These are phyloP conservation scores for Boletus insuetus DNA, from an alignment of 768 basidiomycete species.

Conservation along the genomic window DNA sequence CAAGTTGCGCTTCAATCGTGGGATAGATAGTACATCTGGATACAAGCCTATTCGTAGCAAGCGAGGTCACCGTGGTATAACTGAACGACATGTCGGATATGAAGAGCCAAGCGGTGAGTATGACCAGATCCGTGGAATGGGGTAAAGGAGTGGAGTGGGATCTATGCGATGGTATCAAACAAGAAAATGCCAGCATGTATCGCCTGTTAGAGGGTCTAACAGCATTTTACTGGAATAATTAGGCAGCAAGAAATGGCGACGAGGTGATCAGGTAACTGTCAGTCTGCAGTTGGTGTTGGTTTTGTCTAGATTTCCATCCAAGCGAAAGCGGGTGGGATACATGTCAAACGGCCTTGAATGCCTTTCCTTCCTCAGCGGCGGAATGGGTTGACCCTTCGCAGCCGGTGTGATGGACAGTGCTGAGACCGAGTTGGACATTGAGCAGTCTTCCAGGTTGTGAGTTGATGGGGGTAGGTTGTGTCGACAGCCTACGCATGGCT, in stretches of 20 bases:
- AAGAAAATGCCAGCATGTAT: not conserved
- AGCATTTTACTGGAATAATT: not conserved
- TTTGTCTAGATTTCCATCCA: not conserved
- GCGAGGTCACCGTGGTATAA: not conserved
- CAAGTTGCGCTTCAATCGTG: not conserved
- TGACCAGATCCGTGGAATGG: not conserved
- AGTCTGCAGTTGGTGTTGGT: not conserved
- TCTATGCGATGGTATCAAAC: not conserved
- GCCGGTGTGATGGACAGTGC: constrained; percentile 1
- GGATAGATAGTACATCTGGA: not conserved
- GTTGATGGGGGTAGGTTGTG: not conserved
- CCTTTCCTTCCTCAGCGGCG: constrained; percentile 5
- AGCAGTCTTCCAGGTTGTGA: not conserved
- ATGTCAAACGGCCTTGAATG: not conserved
- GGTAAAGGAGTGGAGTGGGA: not conserved
- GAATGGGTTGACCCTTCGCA: constrained; percentile 1
- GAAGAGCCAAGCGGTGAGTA: not conserved
- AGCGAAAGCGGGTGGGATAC: not conserved
- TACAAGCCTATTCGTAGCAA: not conserved
- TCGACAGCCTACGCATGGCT: constrained; percentile 12
- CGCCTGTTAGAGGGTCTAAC: not conserved
- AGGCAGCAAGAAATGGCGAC: not conserved
- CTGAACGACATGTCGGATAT: not conserved
- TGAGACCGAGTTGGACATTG: constrained; percentile 19
- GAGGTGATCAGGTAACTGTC: no score